Evolutionary conservation across 2,329 filamentous ascomycete genomes (phyloP).

Genomic region (Epichloe glyceriae): DNA sequence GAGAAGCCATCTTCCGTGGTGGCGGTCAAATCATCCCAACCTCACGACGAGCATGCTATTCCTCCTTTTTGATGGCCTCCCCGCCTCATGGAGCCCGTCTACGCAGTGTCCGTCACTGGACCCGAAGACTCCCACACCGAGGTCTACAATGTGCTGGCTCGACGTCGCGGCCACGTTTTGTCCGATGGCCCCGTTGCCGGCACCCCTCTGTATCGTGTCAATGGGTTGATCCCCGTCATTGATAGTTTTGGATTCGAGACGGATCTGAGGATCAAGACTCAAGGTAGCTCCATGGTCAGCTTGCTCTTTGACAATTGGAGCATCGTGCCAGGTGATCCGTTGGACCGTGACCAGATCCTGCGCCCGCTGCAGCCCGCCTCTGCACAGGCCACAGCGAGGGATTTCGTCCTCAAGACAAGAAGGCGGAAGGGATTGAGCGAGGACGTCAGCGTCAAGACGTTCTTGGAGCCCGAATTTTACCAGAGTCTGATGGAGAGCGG

Average conservation of each 20-base stretch:
- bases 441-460: constrained; percentile 91
- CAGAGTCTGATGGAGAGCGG: constrained; percentile 79
- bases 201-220: constrained; percentile 84
- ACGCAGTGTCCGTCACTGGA: constrained; percentile 83
- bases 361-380: constrained; percentile 77
- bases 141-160: constrained; percentile 82
- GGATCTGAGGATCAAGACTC: constrained; percentile 88
- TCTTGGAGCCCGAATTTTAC: constrained; percentile 90
- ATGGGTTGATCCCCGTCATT: constrained; percentile 85
- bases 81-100: constrained; percentile 92
- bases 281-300: constrained; percentile 80
- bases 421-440: constrained; percentile 87
- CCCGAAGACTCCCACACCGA: constrained; percentile 79
- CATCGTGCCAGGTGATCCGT: constrained; percentile 87
- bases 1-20: constrained; percentile 86
- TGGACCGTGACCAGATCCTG: constrained; percentile 75
- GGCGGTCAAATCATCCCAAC: constrained; percentile 97
- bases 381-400: constrained; percentile 79
- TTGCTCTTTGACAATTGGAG: constrained; percentile 94
- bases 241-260: constrained; percentile 98
- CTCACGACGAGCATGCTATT: constrained; percentile 83
- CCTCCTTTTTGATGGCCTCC: constrained; percentile 95
- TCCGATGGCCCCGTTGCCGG: constrained; percentile 90
- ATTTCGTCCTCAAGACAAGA: constrained; percentile 94
- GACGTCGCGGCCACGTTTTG: constrained; percentile 81